These are phyloP conservation scores for Blepharisma japonicum DNA, from an alignment of 73 alveolate species.

Conservation along the genomic window DNA sequence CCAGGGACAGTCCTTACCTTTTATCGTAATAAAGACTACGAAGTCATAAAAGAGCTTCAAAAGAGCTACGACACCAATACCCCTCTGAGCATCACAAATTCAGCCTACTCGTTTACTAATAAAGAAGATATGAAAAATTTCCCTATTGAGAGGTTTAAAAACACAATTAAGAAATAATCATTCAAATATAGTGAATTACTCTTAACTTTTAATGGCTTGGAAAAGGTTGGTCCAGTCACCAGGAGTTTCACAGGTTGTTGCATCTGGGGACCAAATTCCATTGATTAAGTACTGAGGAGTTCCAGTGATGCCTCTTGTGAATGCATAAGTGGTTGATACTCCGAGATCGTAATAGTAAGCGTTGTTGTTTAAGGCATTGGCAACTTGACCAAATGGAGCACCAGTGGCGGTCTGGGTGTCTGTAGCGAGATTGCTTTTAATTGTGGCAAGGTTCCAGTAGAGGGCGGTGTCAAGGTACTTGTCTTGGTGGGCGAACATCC, in stretches of 20 bases:
- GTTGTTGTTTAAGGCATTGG: background rate
- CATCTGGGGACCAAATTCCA: constrained; percentile 15
- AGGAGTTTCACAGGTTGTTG: background rate
- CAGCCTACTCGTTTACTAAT: too few relatives aligned
- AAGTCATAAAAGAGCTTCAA: constrained; percentile 45
- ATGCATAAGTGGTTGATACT: background rate
- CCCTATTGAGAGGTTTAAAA: too few relatives aligned
- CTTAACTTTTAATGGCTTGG: background rate
- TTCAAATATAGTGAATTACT: background rate
- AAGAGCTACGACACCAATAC: constrained; percentile 23
- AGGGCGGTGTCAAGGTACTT: constrained; percentile 21
- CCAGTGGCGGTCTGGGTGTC: constrained; percentile 20
- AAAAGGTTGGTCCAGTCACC: constrained; percentile 7
- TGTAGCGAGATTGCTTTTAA: background rate
- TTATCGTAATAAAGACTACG: constrained; percentile 50
- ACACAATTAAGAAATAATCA: too few relatives aligned
- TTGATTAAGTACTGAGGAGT: constrained; percentile 14
- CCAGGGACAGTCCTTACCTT: constrained; percentile 81
- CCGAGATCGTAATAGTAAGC: background rate
- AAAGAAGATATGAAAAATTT: too few relatives aligned
- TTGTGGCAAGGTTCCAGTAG: constrained; percentile 1
- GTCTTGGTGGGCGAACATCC: constrained; percentile 8
- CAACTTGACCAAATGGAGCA: background rate
- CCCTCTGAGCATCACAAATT: too few relatives aligned
- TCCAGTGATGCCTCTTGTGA: constrained; percentile 5